Evolutionary conservation across 345 rosid species (phyloP).

Genomic region (Lepidium africanum): DNA sequence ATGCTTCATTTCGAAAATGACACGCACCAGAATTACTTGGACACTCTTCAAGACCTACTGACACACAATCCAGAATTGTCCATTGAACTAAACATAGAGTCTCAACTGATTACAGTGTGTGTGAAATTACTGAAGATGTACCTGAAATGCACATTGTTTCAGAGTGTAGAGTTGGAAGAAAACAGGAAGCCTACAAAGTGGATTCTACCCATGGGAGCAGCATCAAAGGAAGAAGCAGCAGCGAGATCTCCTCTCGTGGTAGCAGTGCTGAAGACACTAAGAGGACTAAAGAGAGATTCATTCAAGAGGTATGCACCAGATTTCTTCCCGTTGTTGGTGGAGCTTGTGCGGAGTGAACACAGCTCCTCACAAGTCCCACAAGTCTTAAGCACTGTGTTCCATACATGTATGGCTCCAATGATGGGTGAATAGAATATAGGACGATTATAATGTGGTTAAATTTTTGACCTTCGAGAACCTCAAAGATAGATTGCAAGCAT

Average conservation of each 20-base stretch:
- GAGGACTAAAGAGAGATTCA: conserved; percentile 42
- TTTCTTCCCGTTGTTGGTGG: conserved; percentile 70
- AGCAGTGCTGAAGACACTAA: conserved; percentile 48
- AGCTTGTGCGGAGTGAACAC: conserved; percentile 77
- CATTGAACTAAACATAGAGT: conserved; percentile 47
- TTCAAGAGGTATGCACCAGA: conserved; percentile 45
- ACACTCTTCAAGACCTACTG: conserved; percentile 50
- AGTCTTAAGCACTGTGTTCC: conserved; percentile 56
- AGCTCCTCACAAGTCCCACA: conserved; percentile 72
- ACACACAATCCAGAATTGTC: conserved; percentile 35
- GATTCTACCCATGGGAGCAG: conserved; percentile 62
- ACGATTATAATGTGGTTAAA: background rate
- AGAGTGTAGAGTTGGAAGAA: conserved; percentile 22
- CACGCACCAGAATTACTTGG: conserved; percentile 60
- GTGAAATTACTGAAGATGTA: conserved; percentile 52
- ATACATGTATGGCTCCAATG: conserved; percentile 68
- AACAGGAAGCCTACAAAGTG: conserved; percentile 35
- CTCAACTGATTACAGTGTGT: conserved; percentile 48
- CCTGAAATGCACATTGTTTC: conserved; percentile 41
- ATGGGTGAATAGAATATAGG: conserved; percentile 12
- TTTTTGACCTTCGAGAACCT: conserved; percentile 10
- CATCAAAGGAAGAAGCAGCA: conserved; percentile 72
- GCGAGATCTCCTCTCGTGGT: conserved; percentile 62
- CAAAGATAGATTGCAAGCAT: conserved; percentile 3
- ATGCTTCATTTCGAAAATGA: conserved; percentile 84